A percentile compares a stretch with the other conserved stretches of the same genome.
These are phyloP conservation scores for Rhodocollybia butyracea DNA, from an alignment of 768 basidiomycete species.

Conservation along the genomic window DNA sequence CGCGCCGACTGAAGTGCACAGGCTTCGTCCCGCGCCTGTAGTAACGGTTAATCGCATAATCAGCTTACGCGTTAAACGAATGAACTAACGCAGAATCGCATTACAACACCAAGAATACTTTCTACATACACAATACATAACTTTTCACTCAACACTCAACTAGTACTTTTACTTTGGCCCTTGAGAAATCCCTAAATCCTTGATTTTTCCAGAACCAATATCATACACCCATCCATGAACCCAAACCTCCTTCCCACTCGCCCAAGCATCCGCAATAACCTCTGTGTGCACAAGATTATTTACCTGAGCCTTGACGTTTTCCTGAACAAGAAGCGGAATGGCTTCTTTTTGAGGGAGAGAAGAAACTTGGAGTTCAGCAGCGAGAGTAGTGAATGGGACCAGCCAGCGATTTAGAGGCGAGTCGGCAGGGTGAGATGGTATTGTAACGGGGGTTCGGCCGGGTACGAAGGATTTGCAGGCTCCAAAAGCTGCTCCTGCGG, in stretches of 20 bases:
- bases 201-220: conserved; percentile 52
- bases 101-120: conserved; percentile 10
- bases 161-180: conserved; percentile 22
- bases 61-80: no score
- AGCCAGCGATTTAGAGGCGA: conserved; percentile 70
- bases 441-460: conserved; percentile 29
- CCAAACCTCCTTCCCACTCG: conserved; percentile 38
- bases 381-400: conserved; percentile 57
- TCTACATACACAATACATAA: not conserved
- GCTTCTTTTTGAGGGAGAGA: conserved; percentile 32
- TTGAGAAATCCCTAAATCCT: conserved; percentile 50
- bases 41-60: not conserved
- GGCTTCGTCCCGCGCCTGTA: no score
- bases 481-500: conserved; percentile 54
- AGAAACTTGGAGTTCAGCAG: conserved; percentile 42
- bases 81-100: no score
- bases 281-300: conserved; percentile 44
- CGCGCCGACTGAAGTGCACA: no score
- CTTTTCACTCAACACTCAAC: not conserved
- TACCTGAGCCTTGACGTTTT: conserved; percentile 58
- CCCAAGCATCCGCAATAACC: conserved; percentile 47
- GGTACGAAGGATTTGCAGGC: conserved; percentile 27
- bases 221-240: conserved; percentile 79
- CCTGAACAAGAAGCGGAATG: conserved; percentile 47
- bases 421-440: conserved; percentile 31